These are phyloP conservation scores for Lathyrus oleraceus DNA, from an alignment of 306 rosid genomes.

Conservation along the genomic window DNA sequence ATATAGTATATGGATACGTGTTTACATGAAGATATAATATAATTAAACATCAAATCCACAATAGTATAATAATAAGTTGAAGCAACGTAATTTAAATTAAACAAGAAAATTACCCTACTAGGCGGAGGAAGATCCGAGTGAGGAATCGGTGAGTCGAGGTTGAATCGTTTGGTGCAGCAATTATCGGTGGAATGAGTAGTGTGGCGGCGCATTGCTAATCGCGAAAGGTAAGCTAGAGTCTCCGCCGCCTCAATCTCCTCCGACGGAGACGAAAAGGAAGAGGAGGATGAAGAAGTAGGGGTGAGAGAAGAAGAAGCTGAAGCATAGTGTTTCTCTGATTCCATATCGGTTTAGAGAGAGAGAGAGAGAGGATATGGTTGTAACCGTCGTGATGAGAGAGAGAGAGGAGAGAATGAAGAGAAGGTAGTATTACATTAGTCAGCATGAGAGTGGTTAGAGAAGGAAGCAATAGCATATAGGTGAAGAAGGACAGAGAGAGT, in stretches of 20 bases:
- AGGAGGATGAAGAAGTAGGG: background rate
- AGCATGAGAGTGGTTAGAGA: background rate
- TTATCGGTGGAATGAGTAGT: slow-evolving; percentile 32
- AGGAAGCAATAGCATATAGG: background rate
- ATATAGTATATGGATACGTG: background rate
- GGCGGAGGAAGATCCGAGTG: slow-evolving; percentile 38
- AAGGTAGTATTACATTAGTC: background rate
- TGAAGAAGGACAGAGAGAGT: slow-evolving; percentile 29
- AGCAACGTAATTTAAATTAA: background rate
- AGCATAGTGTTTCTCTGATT: slow-evolving; percentile 32
- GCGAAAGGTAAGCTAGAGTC: slow-evolving; percentile 79
- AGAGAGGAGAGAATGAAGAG: background rate
- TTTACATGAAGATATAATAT: background rate
- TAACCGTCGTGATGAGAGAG: slow-evolving; percentile 18
- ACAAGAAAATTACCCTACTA: slow-evolving; percentile 38
- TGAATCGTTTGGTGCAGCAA: slow-evolving; percentile 49
- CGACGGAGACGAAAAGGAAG: slow-evolving; percentile 18
- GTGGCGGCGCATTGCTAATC: slow-evolving; percentile 58
- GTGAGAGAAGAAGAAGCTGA: slow-evolving; percentile 33
- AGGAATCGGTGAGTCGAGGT: slow-evolving; percentile 47
- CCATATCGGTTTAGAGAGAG: slow-evolving; percentile 1
- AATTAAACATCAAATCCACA: slow-evolving; percentile 25
- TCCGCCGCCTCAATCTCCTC: slow-evolving; percentile 94
- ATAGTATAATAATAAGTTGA: background rate
- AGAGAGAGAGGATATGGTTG: background rate